Evolutionary conservation across 2,329 filamentous ascomycete species (phyloP), one percentile per base, ranked within the genome.

Genomic region (Cytospora piceae): DNA sequence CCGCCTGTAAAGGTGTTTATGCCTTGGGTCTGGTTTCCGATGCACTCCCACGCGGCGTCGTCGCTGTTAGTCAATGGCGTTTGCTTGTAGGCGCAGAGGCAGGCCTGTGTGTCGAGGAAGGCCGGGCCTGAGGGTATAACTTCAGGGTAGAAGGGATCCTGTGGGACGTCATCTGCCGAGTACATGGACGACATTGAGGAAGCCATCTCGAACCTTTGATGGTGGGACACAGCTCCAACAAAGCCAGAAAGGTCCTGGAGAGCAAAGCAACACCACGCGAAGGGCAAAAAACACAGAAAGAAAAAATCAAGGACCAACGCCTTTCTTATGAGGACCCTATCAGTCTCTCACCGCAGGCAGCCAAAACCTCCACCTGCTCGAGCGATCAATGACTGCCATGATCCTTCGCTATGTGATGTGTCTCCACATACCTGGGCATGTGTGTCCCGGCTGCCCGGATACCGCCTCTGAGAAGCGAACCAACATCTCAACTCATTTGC

Each of bases 21-120:
- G 1, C 73, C 74, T 53, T 79, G 71, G 0, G 77, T 80, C 67
- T 80, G 79, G 65, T 81, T 79, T 15, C 80, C 79, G 34, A 81
- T 77, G 67, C 80, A 82, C 66, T 80, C 78, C 80, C 80, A 82
- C n/a, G 73, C 72, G 14, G 72, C 63, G 29, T 49, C 70, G 31
- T 69, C 58, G 7, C 62, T 71, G 14, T 67, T 62, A 27, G 69
- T 61, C 17, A 65, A 60, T 2, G 73, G 71, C 3, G 72, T 61
- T 22, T 68, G 53, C 27, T 73, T 73, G 15, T 80, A 69, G 17
- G 76, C 75, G 53, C 78, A 80, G 29, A 79, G 72, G 60, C 78
- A 80, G 14, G 77, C 78, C 20, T 72, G 70, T 4, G 73, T 76
- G 64, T 80, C 78, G 53, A 80, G 75, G 58, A 80, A 80, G 34